Evolutionary conservation across 2,329 filamentous ascomycete species (phyloP).

Genomic region (Trichoderma afroharzianum): DNA sequence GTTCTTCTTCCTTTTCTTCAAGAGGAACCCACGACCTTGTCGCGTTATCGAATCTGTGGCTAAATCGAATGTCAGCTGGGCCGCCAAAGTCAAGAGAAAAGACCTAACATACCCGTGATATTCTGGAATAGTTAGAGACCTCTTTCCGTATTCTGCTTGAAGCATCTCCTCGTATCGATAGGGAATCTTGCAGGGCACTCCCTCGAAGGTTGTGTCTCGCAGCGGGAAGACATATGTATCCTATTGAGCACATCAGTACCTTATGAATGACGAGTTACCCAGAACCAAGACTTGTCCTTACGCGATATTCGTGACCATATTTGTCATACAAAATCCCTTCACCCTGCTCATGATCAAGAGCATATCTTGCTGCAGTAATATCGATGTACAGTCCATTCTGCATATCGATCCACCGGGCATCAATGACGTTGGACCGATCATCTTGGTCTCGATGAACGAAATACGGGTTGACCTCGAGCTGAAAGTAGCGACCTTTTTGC

Average conservation of each 20-base stretch:
- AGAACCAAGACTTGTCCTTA: conserved; percentile 24
- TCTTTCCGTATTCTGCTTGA: conserved; percentile 53
- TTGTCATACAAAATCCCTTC: conserved; percentile 49
- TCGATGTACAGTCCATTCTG: conserved; percentile 47
- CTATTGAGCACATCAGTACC: conserved; percentile 25
- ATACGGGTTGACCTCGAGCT: conserved; percentile 48
- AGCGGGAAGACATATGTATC: conserved; percentile 64
- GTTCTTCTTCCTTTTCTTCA: background rate
- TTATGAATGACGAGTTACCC: background rate
- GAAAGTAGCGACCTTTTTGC: conserved; percentile 40
- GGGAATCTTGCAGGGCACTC: conserved; percentile 62
- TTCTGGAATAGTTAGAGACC: conserved; percentile 47
- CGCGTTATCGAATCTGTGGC: conserved; percentile 40
- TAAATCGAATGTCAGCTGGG: conserved; percentile 20
- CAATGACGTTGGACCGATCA: conserved; percentile 42
- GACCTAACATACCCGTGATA: conserved; percentile 47
- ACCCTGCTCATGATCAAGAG: conserved; percentile 40
- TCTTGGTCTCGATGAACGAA: conserved; percentile 36
- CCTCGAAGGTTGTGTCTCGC: conserved; percentile 66
- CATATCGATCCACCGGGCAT: conserved; percentile 49
- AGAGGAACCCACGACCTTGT: conserved; percentile 32
- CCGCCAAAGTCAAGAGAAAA: background rate
- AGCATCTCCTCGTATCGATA: conserved; percentile 58
- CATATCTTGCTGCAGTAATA: conserved; percentile 49
- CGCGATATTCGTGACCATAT: conserved; percentile 48